These are phyloP conservation scores for Umbilicaria muhlenbergii DNA, from an alignment of 495 filamentous ascomycete species.

Conservation along the genomic window DNA sequence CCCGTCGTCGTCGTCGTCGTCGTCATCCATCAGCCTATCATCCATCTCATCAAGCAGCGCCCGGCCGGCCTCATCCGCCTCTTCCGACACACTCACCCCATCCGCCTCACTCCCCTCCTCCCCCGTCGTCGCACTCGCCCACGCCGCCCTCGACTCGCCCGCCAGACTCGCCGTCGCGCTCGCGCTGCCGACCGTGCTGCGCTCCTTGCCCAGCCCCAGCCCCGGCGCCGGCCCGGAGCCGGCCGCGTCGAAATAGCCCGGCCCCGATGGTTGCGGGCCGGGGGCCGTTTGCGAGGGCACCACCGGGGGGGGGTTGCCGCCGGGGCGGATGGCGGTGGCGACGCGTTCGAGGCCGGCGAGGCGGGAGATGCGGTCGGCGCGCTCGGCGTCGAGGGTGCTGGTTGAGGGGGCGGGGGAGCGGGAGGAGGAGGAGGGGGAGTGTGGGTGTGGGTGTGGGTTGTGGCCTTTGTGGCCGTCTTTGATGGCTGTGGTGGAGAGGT, in stretches of 20 bases:
- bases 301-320: constrained; percentile 15
- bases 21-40: no score
- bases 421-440: constrained; percentile 30
- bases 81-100: constrained; percentile 37
- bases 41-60: constrained; percentile 20
- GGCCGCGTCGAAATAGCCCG: constrained; percentile 65
- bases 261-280: no score
- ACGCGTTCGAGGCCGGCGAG: constrained; percentile 75
- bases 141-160: constrained; percentile 61
- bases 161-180: constrained; percentile 54
- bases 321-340: constrained; percentile 26
- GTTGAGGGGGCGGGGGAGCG: constrained; percentile 30
- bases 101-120: constrained; percentile 48
- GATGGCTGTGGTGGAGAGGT: constrained; percentile 79
- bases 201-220: constrained; percentile 43
- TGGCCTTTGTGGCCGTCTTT: constrained; percentile 80
- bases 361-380: constrained; percentile 84
- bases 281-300: no score
- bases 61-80: constrained; percentile 17
- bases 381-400: constrained; percentile 71
- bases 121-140: constrained; percentile 42
- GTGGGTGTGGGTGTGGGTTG: constrained; percentile 39
- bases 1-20: constrained; percentile 46
- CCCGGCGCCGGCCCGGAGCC: constrained; percentile 30
- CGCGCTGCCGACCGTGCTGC: constrained; percentile 75